Evolutionary conservation across 495 filamentous ascomycete species (phyloP).

Genomic region (Podospora fimiseda): DNA sequence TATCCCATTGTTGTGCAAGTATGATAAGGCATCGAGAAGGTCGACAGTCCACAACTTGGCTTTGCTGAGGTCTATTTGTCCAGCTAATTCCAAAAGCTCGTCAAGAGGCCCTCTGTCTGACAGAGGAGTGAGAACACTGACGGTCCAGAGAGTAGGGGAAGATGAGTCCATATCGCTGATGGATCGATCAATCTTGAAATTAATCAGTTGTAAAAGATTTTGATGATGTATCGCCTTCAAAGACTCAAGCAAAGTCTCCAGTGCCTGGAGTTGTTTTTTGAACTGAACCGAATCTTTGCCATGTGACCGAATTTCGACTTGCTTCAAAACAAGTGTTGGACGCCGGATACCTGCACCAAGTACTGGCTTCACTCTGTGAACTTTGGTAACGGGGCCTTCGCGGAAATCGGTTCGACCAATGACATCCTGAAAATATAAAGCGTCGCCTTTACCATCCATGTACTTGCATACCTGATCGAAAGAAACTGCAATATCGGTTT

Average conservation of each 20-base stretch:
- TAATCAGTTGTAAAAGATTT: slow-evolving; percentile 71
- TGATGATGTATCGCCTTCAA: slow-evolving; percentile 68
- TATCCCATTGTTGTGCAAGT: slow-evolving; percentile 73
- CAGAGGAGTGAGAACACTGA: slow-evolving; percentile 72
- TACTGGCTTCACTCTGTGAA: slow-evolving; percentile 63
- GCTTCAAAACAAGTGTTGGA: slow-evolving; percentile 65
- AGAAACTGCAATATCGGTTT: slow-evolving; percentile 36
- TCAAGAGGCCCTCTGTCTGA: slow-evolving; percentile 76
- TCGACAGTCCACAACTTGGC: slow-evolving; percentile 81
- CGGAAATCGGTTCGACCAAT: slow-evolving; percentile 53
- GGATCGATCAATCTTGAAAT: slow-evolving; percentile 64
- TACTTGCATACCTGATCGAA: slow-evolving; percentile 67
- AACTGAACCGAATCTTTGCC: slow-evolving; percentile 48
- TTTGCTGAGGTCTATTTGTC: slow-evolving; percentile 61
- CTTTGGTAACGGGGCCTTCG: slow-evolving; percentile 51
- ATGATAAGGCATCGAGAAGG: slow-evolving; percentile 83
- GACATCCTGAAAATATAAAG: slow-evolving; percentile 56
- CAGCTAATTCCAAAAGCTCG: slow-evolving; percentile 72
- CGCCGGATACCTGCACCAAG: slow-evolving; percentile 44
- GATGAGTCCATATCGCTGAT: slow-evolving; percentile 33
- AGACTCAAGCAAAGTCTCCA: slow-evolving; percentile 64
- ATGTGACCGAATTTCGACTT: slow-evolving; percentile 50
- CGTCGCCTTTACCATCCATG: slow-evolving; percentile 50
- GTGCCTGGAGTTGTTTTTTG: slow-evolving; percentile 60
- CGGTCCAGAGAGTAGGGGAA: slow-evolving; percentile 53